These are phyloP conservation scores for Catunica adiposa DNA, from an alignment of 2,329 filamentous ascomycete species.

Conservation along the genomic window DNA sequence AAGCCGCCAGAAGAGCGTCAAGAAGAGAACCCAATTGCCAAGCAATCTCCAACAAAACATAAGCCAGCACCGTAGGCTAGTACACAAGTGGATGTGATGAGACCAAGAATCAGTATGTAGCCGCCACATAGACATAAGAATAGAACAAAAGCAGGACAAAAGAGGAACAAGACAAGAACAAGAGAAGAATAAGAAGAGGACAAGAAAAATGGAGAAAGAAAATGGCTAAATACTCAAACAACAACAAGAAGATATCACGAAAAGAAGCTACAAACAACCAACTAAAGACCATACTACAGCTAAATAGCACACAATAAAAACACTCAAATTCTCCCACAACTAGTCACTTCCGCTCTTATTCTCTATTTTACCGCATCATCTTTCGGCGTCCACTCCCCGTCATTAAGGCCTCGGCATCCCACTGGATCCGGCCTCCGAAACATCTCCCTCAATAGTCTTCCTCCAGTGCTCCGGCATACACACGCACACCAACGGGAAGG, in stretches of 20 bases:
- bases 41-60: no score
- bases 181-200: slow-evolving; percentile 2
- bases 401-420: slow-evolving; percentile 1
- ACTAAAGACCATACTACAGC: neutral
- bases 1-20: slow-evolving; percentile 5
- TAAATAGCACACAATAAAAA: slow-evolving; percentile 1
- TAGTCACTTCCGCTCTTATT: neutral
- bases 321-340: neutral
- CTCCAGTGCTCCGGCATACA: slow-evolving; percentile 92
- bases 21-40: slow-evolving; percentile 10
- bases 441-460: slow-evolving; percentile 87
- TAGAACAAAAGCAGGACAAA: neutral
- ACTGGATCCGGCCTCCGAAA: slow-evolving; percentile 44
- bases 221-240: neutral
- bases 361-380: slow-evolving; percentile 2
- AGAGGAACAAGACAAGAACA: slow-evolving; percentile 3
- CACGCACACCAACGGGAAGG: slow-evolving; percentile 91
- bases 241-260: neutral
- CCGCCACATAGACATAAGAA: neutral
- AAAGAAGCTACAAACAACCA: slow-evolving; percentile 6
- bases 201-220: neutral
- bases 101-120: no score
- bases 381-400: neutral
- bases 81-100: no score
- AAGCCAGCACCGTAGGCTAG: no score